These are phyloP conservation scores for Debaryomyces sp. DNA, from an alignment of 1,139 yeast species.

Conservation along the genomic window DNA sequence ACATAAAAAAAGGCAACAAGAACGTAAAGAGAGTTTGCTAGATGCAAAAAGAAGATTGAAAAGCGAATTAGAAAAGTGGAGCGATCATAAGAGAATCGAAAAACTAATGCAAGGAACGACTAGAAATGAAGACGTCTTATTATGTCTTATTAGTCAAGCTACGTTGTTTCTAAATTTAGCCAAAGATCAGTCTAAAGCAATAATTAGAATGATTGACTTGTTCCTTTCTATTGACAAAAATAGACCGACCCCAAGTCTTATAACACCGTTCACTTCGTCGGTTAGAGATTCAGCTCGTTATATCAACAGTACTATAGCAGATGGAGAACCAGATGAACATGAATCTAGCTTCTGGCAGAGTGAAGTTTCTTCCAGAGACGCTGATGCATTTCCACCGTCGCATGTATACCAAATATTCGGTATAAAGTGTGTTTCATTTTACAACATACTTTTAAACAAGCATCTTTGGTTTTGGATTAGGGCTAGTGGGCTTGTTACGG, in stretches of 20 bases:
- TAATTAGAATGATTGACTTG: conserved; percentile 26
- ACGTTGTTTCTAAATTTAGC: conserved; percentile 26
- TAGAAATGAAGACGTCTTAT: conserved; percentile 27
- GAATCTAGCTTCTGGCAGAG: conserved; percentile 14
- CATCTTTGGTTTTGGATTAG: conserved; percentile 37
- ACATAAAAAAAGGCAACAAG: conserved; percentile 21
- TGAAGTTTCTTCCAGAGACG: conserved; percentile 25
- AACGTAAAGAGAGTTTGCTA: conserved; percentile 19
- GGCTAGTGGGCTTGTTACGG: conserved; percentile 26
- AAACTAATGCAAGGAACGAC: conserved; percentile 6
- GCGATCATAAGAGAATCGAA: conserved; percentile 1
- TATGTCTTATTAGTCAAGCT: conserved; percentile 32
- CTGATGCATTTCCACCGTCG: conserved; percentile 35
- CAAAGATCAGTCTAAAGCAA: conserved; percentile 19
- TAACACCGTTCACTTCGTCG: conserved; percentile 25
- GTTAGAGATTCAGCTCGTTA: conserved; percentile 15
- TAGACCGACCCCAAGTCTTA: conserved; percentile 27
- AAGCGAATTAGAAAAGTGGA: conserved; percentile 8
- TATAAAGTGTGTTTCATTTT: conserved; percentile 17
- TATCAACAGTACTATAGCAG: conserved; percentile 10
- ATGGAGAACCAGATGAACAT: conserved; percentile 7
- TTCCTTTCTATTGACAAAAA: conserved; percentile 29
- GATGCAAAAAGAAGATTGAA: conserved; percentile 9
- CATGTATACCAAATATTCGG: conserved; percentile 11
- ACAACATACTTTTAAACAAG: conserved; percentile 21